These are phyloP conservation scores for Patellaria atrata DNA, from an alignment of 495 filamentous ascomycete genomes.

Conservation along the genomic window DNA sequence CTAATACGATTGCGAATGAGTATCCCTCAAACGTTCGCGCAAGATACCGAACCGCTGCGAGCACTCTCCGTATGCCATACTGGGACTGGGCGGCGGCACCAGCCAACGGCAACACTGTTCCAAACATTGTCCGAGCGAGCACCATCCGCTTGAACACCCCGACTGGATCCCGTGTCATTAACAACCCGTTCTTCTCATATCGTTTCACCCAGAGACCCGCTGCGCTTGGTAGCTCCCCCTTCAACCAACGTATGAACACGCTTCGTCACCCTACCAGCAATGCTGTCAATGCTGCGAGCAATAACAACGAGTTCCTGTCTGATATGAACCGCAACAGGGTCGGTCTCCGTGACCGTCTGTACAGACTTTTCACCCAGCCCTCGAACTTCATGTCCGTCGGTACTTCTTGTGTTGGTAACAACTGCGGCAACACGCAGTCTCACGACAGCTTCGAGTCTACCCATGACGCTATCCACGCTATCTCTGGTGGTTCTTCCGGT, in stretches of 20 bases:
- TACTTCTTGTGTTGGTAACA: conserved; percentile 11
- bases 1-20: neutral
- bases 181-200: conserved; percentile 19
- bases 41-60: conserved; percentile 3
- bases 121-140: conserved; percentile 12
- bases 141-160: conserved; percentile 15
- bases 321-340: conserved; percentile 8
- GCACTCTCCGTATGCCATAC: conserved; percentile 17
- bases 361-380: conserved; percentile 12
- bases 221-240: conserved; percentile 9
- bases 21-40: neutral
- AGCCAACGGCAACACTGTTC: conserved; percentile 9
- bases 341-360: conserved; percentile 15
- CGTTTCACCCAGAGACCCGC: conserved; percentile 10
- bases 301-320: conserved; percentile 15
- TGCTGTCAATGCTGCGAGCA: conserved; percentile 6
- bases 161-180: conserved; percentile 9
- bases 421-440: conserved; percentile 6
- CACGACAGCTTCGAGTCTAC: conserved; percentile 17
- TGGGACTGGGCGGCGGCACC: conserved; percentile 18
- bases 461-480: conserved; percentile 18
- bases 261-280: conserved; percentile 14
- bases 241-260: neutral
- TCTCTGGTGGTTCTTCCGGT: conserved; percentile 12
- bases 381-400: conserved; percentile 8